phyloP scores from a whole-genome alignment of 164 flowering plant genomes.

The Houttuynia cordata region DNA sequence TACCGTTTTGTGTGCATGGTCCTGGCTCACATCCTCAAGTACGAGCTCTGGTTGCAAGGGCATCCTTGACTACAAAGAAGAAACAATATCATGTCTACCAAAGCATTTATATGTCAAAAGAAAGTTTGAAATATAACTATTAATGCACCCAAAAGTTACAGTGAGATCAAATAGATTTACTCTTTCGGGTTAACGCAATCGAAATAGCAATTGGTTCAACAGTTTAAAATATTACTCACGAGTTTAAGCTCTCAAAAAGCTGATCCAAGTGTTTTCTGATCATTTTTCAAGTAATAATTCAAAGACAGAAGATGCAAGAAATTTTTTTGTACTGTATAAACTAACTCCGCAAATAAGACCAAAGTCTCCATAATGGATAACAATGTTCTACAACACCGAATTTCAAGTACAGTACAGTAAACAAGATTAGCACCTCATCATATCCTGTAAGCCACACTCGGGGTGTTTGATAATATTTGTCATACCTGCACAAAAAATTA shows the following conservation, averaged over 20 bases:
- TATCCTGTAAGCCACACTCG: conserved; percentile 99
- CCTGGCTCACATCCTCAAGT: conserved; percentile 99
- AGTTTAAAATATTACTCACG: no score
- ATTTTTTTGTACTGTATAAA: no score
- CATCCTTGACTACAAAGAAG: conserved; percentile 74
- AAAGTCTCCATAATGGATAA: no score
- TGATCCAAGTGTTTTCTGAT: background rate
- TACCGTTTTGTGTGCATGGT: conserved; percentile 95
- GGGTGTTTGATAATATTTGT: conserved; percentile 96
- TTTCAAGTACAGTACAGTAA: background rate
- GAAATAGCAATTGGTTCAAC: no score
- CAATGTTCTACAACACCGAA: background rate
- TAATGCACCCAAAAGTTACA: no score
- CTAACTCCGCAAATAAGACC: no score
- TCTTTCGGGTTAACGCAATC: no score
- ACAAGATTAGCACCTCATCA: conserved; percentile 57
- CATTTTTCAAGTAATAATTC: background rate
- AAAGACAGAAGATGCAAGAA: background rate
- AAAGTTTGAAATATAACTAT: no score
- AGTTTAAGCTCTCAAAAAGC: no score
- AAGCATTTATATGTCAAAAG: no score
- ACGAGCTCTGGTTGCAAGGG: conserved; percentile 87
- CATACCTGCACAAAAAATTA: conserved; percentile 54
- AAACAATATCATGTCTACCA: background rate
- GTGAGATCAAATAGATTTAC: no score